Evolutionary conservation across 2,329 filamentous ascomycete genomes (phyloP), one percentile per base, ranked within the genome.

Genomic region (Cercospora sp.): DNA sequence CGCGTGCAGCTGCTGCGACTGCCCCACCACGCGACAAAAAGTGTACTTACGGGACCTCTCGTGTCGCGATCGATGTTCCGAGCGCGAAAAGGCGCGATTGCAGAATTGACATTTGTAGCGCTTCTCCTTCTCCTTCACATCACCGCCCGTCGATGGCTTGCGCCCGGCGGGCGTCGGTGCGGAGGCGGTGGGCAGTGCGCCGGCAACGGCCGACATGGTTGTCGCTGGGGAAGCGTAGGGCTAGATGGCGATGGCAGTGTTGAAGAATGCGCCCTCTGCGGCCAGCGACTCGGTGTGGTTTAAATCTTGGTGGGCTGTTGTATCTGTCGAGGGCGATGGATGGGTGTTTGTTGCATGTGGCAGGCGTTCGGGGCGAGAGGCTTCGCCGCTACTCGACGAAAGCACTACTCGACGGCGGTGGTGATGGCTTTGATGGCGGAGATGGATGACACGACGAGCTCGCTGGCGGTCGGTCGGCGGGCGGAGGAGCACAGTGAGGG

Each of bases 41-140:
- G 51, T 60, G 65, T 71, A 94, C 94, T 86, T 95, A 98, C 95
- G 95, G 80, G 93, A 97, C 83, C 95, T 88, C 83, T 99, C 95
- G 82, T 99, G 95, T 82, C 95, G 88, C 83, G 93, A 97, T 76
- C 95, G 89, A 82, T 99, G 95, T 82, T 99, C 95, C 81, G 93
- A 97, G 81, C 95, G 88, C 84, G 94, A 97, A 81, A 99, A 99
- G 72, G 95, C 95, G 81, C 95, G 88, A 33, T 66, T 67, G 66
- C 70, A 72, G 66, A 68, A 72, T 53, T 70, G 93, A 84, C 95
- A 99, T 82, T 98, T 97, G 89, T 99, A 99, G 83, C 97, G 97
- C 86, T 96, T 94, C 85, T 98, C 95, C 66, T 77, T 77, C 69
- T 74, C 72, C 66, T 75, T 74, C 7, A 66, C 64, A 23, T 72